Base-by-base conservation (phyloP, 2,329 filamentous ascomycete genomes). In the Bipolaris bicolor region DNA sequence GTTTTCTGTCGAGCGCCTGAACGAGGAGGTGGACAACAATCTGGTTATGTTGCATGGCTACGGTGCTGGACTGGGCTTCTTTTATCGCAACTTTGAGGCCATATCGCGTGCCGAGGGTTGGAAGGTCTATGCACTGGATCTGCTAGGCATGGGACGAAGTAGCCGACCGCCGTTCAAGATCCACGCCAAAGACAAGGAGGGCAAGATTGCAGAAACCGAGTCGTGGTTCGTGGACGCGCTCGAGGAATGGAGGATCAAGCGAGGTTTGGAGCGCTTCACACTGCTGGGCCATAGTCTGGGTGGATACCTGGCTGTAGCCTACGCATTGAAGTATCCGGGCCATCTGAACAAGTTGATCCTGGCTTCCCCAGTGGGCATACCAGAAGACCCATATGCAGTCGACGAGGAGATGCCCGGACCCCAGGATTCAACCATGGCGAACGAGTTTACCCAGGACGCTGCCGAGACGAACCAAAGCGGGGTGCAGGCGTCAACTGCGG, bases 31-130 rank as follows among this genome's bases (percentile, higher is more conserved):
- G 0, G 89, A 96, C 45, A 89, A 98, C 71, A 95, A 91, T 41
- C 82, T 99, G 15, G 94, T 99, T 43, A 96, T 99, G 86, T 81
- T 99, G 4, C 95, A 99, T 74, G 95, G 95, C 60, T 99, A 99
- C 76, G 95, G 95, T 45, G 95, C 95, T 2, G 95, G 95, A 0
- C 83, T 99, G 0, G 95, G 94, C 20, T 98, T 99, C 79, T 99
- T 96, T 82, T 99, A 97, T 83, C 94, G 95, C 79, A 99, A 99
- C 75, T 97, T 96, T 59, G 95, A 99, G 76, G 87, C 89, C 5
- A 79, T 99, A 33, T 93, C 89, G 44, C 87, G 93, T 16, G 80
- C 87, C 1, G 82, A 84, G 26, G 92, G 93, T 26, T 96, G 95
- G 88, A 93, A 91, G 70, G 79, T 99, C 16, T 98, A 95, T 73